phyloP scores from a whole-genome alignment of 805 yeast species.

The Sungouiozyma ichnusensis region DNA sequence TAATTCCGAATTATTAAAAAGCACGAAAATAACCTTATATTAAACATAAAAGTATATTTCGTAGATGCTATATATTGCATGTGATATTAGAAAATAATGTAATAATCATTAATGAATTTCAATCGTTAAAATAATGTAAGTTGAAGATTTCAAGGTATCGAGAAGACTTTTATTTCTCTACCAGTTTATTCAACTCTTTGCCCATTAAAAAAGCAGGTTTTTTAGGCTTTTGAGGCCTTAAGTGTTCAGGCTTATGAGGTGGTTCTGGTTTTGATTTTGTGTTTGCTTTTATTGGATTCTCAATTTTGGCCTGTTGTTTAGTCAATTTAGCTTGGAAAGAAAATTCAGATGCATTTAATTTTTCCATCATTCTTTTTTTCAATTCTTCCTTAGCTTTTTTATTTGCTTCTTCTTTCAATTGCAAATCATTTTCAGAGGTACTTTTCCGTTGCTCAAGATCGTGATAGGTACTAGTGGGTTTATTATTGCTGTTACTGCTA shows the following conservation, averaged over 20 bases:
- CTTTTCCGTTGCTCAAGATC: background rate
- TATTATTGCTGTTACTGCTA: background rate
- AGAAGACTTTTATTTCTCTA: background rate
- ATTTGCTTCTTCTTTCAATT: slow-evolving; percentile 2
- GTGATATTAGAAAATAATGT: background rate
- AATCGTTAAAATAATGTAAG: no score
- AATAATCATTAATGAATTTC: background rate
- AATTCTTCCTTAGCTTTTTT: slow-evolving; percentile 3
- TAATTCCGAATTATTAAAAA: no score
- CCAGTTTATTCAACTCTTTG: slow-evolving; percentile 4
- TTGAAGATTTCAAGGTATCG: no score
- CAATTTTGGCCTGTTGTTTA: background rate
- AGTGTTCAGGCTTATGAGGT: slow-evolving; percentile 47
- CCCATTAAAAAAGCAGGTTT: slow-evolving; percentile 41
- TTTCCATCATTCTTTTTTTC: slow-evolving; percentile 32
- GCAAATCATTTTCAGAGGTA: background rate
- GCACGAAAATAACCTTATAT: no score
- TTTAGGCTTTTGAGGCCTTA: slow-evolving; percentile 25
- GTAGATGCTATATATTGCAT: no score
- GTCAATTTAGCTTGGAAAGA: slow-evolving; percentile 27
- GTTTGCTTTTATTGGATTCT: background rate
- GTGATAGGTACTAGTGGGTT: background rate
- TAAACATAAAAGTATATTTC: no score
- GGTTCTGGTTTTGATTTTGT: slow-evolving; percentile 28
- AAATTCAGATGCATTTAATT: slow-evolving; percentile 28